Evolutionary conservation across 2,329 filamentous ascomycete genomes (phyloP), one percentile per base, ranked within the genome.

Genomic region (Penicillium expansum): DNA sequence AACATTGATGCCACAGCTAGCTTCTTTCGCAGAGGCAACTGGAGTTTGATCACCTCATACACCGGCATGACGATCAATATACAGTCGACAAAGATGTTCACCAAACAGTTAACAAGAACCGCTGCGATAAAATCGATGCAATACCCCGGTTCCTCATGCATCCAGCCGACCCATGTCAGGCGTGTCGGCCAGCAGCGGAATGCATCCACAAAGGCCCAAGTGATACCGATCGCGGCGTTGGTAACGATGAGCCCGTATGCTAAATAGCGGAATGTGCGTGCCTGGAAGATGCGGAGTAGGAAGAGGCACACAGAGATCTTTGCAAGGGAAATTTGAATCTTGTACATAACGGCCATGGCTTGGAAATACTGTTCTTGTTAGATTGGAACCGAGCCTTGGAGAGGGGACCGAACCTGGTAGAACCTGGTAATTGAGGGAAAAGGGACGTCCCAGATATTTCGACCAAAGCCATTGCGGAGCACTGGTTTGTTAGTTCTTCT

Each of bases 401-500:
- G 29, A 18, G 27, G 16, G 30, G 30, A 16, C 22, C 41, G 13
- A 41, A 61, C 52, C 52, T 61, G 45, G 22, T 62, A 64, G 38
- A 60, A 58, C 18, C 42, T 55, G 30, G 58, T 63, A 29, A 66
- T 62, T 5, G 48, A 24, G 39, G 59, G 55, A 16, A 60, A 56
- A 4, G 62, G 61, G 30, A 64, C 49, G 27, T 66, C 64, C 64
- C 63, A 66, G 27, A 65, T 64, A 22, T 65, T 65, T 30, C 10
- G 49, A 7, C 64, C 64, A 37, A 64, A 64, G n/a, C 62, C 64
- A 43, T 32, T 52, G 4, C 38, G 51, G 27, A 62, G 47, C 50
- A 58, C 61, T 64, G 8, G 4, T 20, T 55, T 42, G 14, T 56
- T 45, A 57, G 53, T 39, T 8, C 13, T 48, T 16, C 6, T 16